Evolutionary conservation across 768 basidiomycete species (phyloP).

Genomic region (Pluteus cervinus): DNA sequence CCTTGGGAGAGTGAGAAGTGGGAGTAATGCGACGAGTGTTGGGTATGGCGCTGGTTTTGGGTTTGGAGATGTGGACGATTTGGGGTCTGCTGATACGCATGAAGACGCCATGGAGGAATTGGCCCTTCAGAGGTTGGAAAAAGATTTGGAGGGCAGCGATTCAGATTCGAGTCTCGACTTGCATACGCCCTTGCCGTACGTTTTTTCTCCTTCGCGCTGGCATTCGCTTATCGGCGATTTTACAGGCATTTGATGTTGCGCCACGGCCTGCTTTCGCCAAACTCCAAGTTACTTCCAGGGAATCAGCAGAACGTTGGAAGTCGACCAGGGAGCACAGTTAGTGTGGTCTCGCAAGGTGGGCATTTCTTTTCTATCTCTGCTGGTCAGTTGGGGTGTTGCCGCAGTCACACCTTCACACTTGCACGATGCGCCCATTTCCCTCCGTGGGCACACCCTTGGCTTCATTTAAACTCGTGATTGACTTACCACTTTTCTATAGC

Average conservation of each 20-base stretch:
- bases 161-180: slow-evolving; percentile 63
- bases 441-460: not conserved
- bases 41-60: slow-evolving; percentile 2
- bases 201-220: slow-evolving; percentile 13
- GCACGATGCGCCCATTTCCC: slow-evolving; percentile 2
- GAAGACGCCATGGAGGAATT: slow-evolving; percentile 3
- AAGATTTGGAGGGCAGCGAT: slow-evolving; percentile 27
- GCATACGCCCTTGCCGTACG: slow-evolving; percentile 65
- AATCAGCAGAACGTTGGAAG: slow-evolving; percentile 14
- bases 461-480: slow-evolving; percentile 1
- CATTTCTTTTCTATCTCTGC: slow-evolving; percentile 2
- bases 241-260: slow-evolving; percentile 59
- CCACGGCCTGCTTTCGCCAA: slow-evolving; percentile 60
- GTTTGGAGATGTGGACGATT: not conserved
- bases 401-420: slow-evolving; percentile 4
- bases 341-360: slow-evolving; percentile 28
- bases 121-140: slow-evolving; percentile 10
- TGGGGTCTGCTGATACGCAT: slow-evolving; percentile 3
- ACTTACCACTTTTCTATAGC: slow-evolving; percentile 7
- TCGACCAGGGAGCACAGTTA: slow-evolving; percentile 29
- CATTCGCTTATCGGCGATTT: slow-evolving; percentile 5
- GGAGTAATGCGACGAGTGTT: not conserved
- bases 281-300: slow-evolving; percentile 52
- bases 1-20: not conserved
- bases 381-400: not conserved